These are phyloP conservation scores for Beauveria pseudobassiana DNA, from an alignment of 2,329 filamentous ascomycete species.

Conservation along the genomic window DNA sequence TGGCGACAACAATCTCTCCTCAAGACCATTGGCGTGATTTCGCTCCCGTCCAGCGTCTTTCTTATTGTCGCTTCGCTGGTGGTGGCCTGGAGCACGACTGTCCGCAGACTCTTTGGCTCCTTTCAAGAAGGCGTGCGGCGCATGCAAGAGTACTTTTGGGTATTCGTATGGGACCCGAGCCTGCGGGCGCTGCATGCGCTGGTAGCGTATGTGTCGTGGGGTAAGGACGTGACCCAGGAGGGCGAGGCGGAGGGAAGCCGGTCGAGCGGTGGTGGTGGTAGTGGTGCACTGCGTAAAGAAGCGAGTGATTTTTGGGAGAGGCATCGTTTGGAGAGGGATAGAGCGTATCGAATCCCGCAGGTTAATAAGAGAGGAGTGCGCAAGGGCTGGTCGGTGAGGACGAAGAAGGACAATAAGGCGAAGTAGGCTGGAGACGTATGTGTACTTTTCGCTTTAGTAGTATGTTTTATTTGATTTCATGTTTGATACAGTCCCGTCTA, in stretches of 20 bases:
- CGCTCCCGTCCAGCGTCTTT: slow-evolving; percentile 39
- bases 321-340: slow-evolving; percentile 31
- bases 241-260: slow-evolving; percentile 14
- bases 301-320: slow-evolving; percentile 35
- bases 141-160: slow-evolving; percentile 17
- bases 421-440: neutral
- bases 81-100: slow-evolving; percentile 46
- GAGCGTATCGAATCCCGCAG: slow-evolving; percentile 31
- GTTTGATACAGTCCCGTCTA: too few species aligned
- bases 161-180: slow-evolving; percentile 18
- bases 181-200: slow-evolving; percentile 5
- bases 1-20: slow-evolving; percentile 37
- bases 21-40: slow-evolving; percentile 37
- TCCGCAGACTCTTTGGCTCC: slow-evolving; percentile 25
- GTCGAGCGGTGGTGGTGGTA: slow-evolving; percentile 12
- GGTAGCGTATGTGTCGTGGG: neutral
- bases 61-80: slow-evolving; percentile 45
- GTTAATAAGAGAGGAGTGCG: slow-evolving; percentile 25
- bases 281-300: slow-evolving; percentile 21
- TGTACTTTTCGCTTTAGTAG: too few species aligned
- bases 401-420: slow-evolving; percentile 6
- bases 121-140: slow-evolving; percentile 14
- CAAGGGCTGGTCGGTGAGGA: slow-evolving; percentile 4
- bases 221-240: neutral
- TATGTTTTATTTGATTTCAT: too few species aligned